A percentile compares a stretch with the other conserved stretches of the same genome.
phyloP scores from a whole-genome alignment of 495 filamentous ascomycete genomes.

The Pyronema omphalodes region DNA sequence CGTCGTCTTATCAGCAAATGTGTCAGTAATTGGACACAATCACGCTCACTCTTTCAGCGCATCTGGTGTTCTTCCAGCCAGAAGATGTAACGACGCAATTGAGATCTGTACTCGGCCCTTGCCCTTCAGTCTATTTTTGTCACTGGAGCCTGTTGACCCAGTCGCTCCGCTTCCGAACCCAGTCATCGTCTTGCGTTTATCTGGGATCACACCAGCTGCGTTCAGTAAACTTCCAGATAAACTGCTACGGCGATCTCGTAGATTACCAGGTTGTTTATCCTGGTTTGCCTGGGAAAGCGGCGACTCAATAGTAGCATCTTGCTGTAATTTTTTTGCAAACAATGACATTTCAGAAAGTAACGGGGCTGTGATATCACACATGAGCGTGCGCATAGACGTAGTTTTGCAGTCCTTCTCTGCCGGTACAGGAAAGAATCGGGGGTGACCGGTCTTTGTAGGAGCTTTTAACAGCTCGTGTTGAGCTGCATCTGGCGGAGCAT shows the following conservation, averaged over 20 bases:
- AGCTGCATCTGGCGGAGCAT: slow-evolving; percentile 17
- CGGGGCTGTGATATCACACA: slow-evolving; percentile 76
- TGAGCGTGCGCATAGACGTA: slow-evolving; percentile 85
- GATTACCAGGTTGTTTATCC: background rate
- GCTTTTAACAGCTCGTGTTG: slow-evolving; percentile 19
- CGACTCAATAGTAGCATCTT: slow-evolving; percentile 58
- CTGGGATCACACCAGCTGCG: slow-evolving; percentile 33
- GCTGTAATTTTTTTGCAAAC: slow-evolving; percentile 71
- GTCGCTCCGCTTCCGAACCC: slow-evolving; percentile 37
- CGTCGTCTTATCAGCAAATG: slow-evolving; percentile 7
- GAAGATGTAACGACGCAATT: slow-evolving; percentile 69
- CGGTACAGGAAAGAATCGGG: slow-evolving; percentile 48
- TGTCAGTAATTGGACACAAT: background rate
- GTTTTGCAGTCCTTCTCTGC: slow-evolving; percentile 47
- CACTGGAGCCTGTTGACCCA: slow-evolving; percentile 45
- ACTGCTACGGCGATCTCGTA: slow-evolving; percentile 48
- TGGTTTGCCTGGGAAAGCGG: slow-evolving; percentile 26
- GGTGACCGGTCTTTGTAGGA: slow-evolving; percentile 21
- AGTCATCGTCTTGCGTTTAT: slow-evolving; percentile 62
- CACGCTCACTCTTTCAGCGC: slow-evolving; percentile 49
- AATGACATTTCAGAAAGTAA: slow-evolving; percentile 75
- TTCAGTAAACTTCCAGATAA: slow-evolving; percentile 49
- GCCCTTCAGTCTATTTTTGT: slow-evolving; percentile 63
- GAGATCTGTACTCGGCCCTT: slow-evolving; percentile 65
- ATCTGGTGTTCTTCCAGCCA: slow-evolving; percentile 76